These are phyloP conservation scores for Ogataea wickerhamii DNA, from an alignment of 805 yeast genomes.

Conservation along the genomic window DNA sequence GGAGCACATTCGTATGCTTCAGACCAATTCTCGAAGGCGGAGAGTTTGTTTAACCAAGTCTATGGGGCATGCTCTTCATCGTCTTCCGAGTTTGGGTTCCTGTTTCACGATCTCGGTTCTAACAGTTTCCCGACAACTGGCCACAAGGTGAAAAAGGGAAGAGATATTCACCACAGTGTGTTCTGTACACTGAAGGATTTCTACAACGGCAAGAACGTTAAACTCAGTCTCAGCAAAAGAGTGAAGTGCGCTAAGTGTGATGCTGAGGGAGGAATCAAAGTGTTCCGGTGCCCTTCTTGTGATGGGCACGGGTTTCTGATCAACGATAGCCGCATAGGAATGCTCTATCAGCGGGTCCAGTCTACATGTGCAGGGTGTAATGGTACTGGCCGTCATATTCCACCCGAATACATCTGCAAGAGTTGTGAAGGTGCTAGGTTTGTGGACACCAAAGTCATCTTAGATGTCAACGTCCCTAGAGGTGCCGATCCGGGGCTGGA, in stretches of 20 bases:
- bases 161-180: slow-evolving; percentile 54
- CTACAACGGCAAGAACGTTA: slow-evolving; percentile 53
- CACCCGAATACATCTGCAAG: slow-evolving; percentile 34
- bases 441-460: slow-evolving; percentile 44
- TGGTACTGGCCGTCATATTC: slow-evolving; percentile 38
- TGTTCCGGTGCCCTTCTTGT: slow-evolving; percentile 36
- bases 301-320: slow-evolving; percentile 40
- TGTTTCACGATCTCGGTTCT: slow-evolving; percentile 3
- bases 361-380: slow-evolving; percentile 43
- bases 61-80: slow-evolving; percentile 21
- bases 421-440: slow-evolving; percentile 45
- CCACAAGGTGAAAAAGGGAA: slow-evolving; percentile 35
- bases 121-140: background rate
- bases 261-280: slow-evolving; percentile 46
- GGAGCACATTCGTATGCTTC: background rate
- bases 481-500: slow-evolving; percentile 54
- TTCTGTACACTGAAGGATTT: slow-evolving; percentile 52
- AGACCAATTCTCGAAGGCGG: slow-evolving; percentile 19
- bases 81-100: slow-evolving; percentile 5
- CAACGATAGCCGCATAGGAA: slow-evolving; percentile 42
- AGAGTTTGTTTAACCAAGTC: slow-evolving; percentile 29
- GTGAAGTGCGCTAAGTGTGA: slow-evolving; percentile 47
- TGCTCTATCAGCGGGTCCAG: slow-evolving; percentile 40
- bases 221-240: slow-evolving; percentile 50
- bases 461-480: slow-evolving; percentile 50